Evolutionary conservation across 495 filamentous ascomycete genomes (phyloP).

Genomic region (Annulohypoxylon stygium): DNA sequence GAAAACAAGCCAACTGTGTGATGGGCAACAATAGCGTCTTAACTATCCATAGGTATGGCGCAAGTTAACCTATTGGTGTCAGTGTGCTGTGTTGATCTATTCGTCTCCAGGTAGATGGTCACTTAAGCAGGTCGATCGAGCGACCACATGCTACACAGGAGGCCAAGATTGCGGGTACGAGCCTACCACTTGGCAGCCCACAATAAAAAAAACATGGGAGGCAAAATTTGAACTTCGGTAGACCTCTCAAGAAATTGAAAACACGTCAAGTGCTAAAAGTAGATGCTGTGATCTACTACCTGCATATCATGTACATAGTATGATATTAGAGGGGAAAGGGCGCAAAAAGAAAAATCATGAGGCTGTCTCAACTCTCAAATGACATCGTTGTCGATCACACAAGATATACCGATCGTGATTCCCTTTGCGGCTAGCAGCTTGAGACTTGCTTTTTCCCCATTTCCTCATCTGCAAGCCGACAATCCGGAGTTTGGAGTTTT

Average conservation of each 20-base stretch:
- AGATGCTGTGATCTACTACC: too few relatives aligned
- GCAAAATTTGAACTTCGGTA: background rate
- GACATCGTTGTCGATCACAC: slow-evolving; percentile 20
- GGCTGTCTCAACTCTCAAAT: slow-evolving; percentile 30
- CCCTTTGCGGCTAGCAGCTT: slow-evolving; percentile 17
- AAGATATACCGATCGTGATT: background rate
- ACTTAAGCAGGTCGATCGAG: background rate
- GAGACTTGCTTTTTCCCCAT: background rate
- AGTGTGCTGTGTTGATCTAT: slow-evolving; percentile 17
- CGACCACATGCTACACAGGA: background rate
- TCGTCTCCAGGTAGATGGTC: slow-evolving; percentile 3
- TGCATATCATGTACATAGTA: too few relatives aligned
- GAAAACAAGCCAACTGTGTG: slow-evolving; percentile 19
- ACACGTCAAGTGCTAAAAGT: background rate
- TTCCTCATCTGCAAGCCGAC: slow-evolving; percentile 2
- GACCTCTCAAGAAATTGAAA: slow-evolving; percentile 7
- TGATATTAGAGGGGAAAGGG: slow-evolving; percentile 16
- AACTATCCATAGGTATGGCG: slow-evolving; percentile 1
- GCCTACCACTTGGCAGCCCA: slow-evolving; percentile 29
- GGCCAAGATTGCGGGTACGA: slow-evolving; percentile 24
- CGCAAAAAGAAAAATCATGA: slow-evolving; percentile 10
- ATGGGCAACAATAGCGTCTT: slow-evolving; percentile 10
- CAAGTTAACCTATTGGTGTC: slow-evolving; percentile 6
- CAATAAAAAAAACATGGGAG: slow-evolving; percentile 18
- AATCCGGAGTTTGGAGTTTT: slow-evolving; percentile 31